Evolutionary conservation across 2,329 filamentous ascomycete genomes (phyloP), one percentile per base, ranked within the genome.

Genomic region (Karstenula rhodostoma): DNA sequence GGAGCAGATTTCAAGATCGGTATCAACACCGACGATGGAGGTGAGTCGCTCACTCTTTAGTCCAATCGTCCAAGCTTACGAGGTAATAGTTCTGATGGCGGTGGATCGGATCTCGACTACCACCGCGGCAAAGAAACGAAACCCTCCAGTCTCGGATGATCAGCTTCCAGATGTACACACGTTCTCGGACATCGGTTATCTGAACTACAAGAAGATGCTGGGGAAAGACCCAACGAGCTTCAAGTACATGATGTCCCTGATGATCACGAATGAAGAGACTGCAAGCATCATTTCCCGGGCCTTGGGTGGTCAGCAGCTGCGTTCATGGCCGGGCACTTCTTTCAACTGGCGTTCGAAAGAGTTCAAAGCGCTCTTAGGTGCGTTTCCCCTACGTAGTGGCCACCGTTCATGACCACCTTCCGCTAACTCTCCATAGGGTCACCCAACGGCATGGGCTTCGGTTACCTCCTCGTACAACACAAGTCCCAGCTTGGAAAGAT

Each of bases 111-210:
- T 61, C 15, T 64, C 61, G 8, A 64, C 63, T 10, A 62, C 27
- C 23, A 58, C 56, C 19, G 63, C 67, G 19, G 62, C 56, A 5
- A 46, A 61, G 33, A 61, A 66, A 0, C 61, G 61, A 32, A 48
- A 22, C 2, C 67, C 66, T 4, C 58, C 57, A 0, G 60, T 69
- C 1, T 40, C 55, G 13, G 58, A 23, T 3, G 58, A 65, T 2
- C 29, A 62, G 8, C 29, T 66, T 25, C 67, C 67, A 5, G 56
- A 43, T 2, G 51, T 69, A 2, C 62, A 58, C 19, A 56, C 65
- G 25, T 69, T 69, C 32, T 70, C 67, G 1, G 67, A 69, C 17
- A 57, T 70, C 17, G 63, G 61, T 0, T 71, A 63, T 61, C 40
- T 58, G 7, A 53, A 27, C 29, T 58, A 43, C n/a, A 44, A 47